Conservation (phyloP, 106 monocot species). For the Dioscorea dumetorum region DNA sequence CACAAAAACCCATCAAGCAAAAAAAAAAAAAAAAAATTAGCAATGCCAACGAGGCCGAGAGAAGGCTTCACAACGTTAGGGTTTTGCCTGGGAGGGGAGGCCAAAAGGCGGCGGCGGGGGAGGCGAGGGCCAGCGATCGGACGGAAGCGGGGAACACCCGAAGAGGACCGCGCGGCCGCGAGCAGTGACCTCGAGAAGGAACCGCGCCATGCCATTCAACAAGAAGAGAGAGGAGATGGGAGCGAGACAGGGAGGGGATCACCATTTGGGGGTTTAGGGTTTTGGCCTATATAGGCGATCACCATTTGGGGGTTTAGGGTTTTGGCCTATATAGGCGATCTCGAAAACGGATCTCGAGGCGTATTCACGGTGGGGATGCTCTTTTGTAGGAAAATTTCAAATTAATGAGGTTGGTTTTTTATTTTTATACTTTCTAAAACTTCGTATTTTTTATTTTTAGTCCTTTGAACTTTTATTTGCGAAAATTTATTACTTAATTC, state of each 20-base stretch:
- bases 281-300: not conserved
- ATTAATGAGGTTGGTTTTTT: too few relatives aligned
- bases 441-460: too few relatives aligned
- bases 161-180: constrained; percentile 32
- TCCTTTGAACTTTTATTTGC: too few relatives aligned
- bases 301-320: constrained; percentile 5
- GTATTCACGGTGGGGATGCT: too few relatives aligned
- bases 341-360: too few relatives aligned
- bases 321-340: not conserved
- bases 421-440: too few relatives aligned
- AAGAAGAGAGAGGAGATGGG: not conserved
- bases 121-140: constrained; percentile 10
- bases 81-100: constrained; percentile 28
- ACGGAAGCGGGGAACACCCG: constrained; percentile 13
- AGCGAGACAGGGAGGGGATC: not conserved
- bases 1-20: not conserved
- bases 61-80: not conserved
- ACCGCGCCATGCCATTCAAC: constrained; percentile 43
- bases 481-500: too few relatives aligned
- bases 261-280: constrained; percentile 5
- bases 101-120: constrained; percentile 26
- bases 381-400: too few relatives aligned
- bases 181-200: constrained; percentile 47
- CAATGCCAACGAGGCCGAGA: not conserved
- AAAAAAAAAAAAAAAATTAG: not conserved